A percentile compares a stretch with the other conserved stretches of the same genome.
Conservation (phyloP, 805 yeast genomes). For the Metschnikowia hibisci region DNA sequence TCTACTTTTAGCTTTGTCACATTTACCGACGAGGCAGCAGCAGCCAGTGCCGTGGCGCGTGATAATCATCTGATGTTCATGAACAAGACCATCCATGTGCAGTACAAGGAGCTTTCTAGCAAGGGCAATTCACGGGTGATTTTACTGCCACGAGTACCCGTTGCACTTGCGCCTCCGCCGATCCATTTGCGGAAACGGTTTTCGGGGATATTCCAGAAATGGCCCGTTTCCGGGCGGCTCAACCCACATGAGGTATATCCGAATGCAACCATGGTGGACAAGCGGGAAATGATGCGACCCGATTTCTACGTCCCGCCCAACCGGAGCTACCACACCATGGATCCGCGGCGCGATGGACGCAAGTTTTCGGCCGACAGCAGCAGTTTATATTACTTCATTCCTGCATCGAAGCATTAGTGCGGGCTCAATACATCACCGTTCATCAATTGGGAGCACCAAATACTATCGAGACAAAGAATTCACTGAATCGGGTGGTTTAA, state of each 20-base stretch:
- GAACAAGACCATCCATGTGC: conserved; percentile 78
- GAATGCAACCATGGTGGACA: conserved; percentile 8
- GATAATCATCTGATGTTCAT: conserved; percentile 77
- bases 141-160: conserved; percentile 16
- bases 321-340: conserved; percentile 6
- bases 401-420: conserved; percentile 7
- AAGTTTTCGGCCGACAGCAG: conserved; percentile 10
- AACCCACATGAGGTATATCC: conserved; percentile 27
- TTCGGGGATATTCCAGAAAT: conserved; percentile 8
- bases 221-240: conserved; percentile 10
- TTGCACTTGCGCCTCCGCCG: conserved; percentile 76
- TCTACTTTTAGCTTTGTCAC: conserved; percentile 71
- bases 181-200: conserved; percentile 44
- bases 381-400: conserved; percentile 14
- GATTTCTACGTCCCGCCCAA: conserved; percentile 11
- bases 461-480: no score
- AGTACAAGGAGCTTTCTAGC: conserved; percentile 59
- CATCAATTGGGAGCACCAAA: no score
- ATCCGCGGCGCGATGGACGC: conserved; percentile 9
- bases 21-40: conserved; percentile 61
- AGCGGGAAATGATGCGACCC: conserved; percentile 8
- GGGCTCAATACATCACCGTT: background rate
- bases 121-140: conserved; percentile 26
- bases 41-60: conserved; percentile 82
- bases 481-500: no score